phyloP scores from a whole-genome alignment of 2,329 filamentous ascomycete genomes.

The Apiospora rasikravindrae region DNA sequence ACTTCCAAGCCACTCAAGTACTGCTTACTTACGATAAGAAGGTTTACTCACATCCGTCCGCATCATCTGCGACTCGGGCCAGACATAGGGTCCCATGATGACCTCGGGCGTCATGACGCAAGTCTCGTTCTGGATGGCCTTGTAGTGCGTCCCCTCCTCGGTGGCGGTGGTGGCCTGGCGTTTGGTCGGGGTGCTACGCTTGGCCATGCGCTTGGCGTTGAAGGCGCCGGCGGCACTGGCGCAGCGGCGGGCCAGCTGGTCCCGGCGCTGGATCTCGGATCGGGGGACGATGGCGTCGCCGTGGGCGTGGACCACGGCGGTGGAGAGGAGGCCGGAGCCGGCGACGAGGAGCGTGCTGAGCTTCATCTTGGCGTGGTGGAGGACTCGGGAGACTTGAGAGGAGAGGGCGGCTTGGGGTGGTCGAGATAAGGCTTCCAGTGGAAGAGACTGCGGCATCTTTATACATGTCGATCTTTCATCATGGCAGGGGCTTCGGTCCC shows the following conservation, averaged over 20 bases:
- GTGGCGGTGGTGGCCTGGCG: neutral
- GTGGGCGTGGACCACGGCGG: neutral
- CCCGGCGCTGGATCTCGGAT: neutral
- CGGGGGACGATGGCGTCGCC: neutral
- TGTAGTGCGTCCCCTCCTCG: slow-evolving; percentile 1
- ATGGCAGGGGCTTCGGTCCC: neutral
- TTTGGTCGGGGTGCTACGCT: neutral
- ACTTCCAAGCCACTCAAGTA: neutral
- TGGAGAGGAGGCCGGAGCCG: neutral
- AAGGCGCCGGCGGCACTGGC: slow-evolving; percentile 1
- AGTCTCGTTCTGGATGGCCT: neutral
- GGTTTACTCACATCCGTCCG: neutral
- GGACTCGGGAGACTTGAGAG: neutral
- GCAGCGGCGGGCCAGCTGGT: neutral
- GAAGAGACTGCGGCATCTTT: neutral
- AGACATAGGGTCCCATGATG: slow-evolving; percentile 8
- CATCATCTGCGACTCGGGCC: slow-evolving; percentile 4
- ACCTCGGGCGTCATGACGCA: slow-evolving; percentile 13
- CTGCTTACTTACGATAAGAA: too few relatives aligned
- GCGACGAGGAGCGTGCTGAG: neutral
- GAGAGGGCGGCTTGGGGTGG: neutral
- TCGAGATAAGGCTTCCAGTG: neutral
- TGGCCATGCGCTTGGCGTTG: neutral
- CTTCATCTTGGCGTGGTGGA: neutral
- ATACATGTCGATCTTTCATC: neutral